A percentile compares a stretch with the other conserved stretches of the same genome.
Conservation (phyloP, 176 grass and related monocot genomes). For the Triticum dicoccoides region DNA sequence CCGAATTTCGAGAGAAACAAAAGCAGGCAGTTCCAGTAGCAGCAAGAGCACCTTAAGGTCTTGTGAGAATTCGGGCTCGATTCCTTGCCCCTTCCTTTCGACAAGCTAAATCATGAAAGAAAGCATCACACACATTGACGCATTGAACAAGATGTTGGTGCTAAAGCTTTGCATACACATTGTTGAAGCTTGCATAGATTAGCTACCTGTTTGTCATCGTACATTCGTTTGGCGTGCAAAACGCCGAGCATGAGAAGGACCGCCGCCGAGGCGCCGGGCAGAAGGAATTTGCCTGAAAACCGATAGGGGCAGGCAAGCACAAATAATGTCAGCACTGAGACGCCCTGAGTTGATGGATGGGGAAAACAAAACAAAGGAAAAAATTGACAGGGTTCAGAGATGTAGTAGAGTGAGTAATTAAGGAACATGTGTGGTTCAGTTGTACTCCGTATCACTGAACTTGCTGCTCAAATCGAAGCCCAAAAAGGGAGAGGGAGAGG, state of each 20-base stretch:
- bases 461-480: neutral
- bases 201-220: constrained; percentile 75
- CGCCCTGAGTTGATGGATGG: too few relatives aligned
- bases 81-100: constrained; percentile 63
- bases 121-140: neutral
- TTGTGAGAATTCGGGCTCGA: constrained; percentile 65
- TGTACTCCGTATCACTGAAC: too few relatives aligned
- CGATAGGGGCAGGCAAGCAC: neutral
- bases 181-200: neutral
- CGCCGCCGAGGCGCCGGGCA: constrained; percentile 75
- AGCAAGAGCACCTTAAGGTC: constrained; percentile 55
- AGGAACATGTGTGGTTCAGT: too few relatives aligned
- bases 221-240: constrained; percentile 76
- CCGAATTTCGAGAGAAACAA: neutral
- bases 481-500: neutral
- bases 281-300: constrained; percentile 56
- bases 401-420: too few relatives aligned
- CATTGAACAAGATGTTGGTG: neutral
- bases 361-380: too few relatives aligned
- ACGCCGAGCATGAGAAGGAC: constrained; percentile 75
- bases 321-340: neutral
- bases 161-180: too few relatives aligned
- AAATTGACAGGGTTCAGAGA: too few relatives aligned
- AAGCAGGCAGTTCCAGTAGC: neutral
- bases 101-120: constrained; percentile 36